These are phyloP conservation scores for Adenanthera pavonina DNA, from an alignment of 306 rosid species.

Conservation along the genomic window DNA sequence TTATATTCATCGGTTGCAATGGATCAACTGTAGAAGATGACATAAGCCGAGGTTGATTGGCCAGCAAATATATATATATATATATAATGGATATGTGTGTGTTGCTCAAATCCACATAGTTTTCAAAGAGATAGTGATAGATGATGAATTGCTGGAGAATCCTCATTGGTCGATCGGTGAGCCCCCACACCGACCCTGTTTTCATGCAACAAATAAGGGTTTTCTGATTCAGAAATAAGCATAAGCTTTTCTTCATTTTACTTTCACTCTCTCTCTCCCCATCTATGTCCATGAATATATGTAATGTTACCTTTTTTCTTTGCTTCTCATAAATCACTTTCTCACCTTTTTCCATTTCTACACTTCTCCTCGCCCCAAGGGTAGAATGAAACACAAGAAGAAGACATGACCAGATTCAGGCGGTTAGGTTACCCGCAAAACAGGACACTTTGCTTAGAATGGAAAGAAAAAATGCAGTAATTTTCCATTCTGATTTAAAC, in stretches of 20 bases:
- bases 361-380: slow-evolving; percentile 31
- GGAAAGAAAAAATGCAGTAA: slow-evolving; percentile 42
- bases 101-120: slow-evolving; percentile 6
- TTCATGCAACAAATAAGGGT: slow-evolving; percentile 73
- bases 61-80: background rate
- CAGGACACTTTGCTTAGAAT: slow-evolving; percentile 66
- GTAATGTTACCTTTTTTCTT: slow-evolving; percentile 12
- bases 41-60: slow-evolving; percentile 5
- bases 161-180: slow-evolving; percentile 60
- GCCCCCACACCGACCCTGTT: slow-evolving; percentile 48
- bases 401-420: slow-evolving; percentile 30
- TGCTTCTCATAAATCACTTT: slow-evolving; percentile 42
- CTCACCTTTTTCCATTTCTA: slow-evolving; percentile 35
- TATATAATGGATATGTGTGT: background rate
- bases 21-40: background rate
- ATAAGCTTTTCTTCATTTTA: background rate
- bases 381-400: slow-evolving; percentile 25
- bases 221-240: slow-evolving; percentile 49
- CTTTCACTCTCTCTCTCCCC: background rate
- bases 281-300: background rate
- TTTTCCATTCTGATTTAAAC: slow-evolving; percentile 23
- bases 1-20: too few species aligned
- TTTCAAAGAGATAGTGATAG: slow-evolving; percentile 42
- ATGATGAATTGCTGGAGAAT: slow-evolving; percentile 47
- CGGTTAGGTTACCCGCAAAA: slow-evolving; percentile 57